These are phyloP conservation scores for Amanita polypyramis DNA, from an alignment of 768 basidiomycete genomes.

Conservation along the genomic window DNA sequence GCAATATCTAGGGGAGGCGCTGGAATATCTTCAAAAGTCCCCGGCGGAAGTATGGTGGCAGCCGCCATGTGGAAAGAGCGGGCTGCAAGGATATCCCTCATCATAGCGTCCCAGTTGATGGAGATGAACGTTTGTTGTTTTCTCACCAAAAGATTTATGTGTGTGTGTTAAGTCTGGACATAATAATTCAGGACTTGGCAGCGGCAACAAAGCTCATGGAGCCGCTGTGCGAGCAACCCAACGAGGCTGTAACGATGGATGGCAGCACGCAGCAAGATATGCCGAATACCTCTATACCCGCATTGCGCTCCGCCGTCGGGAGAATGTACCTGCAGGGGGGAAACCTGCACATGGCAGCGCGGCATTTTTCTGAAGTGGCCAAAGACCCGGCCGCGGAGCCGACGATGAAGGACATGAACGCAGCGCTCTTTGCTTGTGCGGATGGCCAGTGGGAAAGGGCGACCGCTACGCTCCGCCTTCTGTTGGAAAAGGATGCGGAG, in stretches of 20 bases:
- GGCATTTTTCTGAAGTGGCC: slow-evolving; percentile 45
- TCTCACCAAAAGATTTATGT: neutral
- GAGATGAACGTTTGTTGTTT: slow-evolving; percentile 65
- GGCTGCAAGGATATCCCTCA: slow-evolving; percentile 61
- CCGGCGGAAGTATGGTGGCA: slow-evolving; percentile 19
- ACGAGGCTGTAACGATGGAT: neutral
- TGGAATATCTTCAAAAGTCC: neutral
- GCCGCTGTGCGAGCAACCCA: slow-evolving; percentile 45
- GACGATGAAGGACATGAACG: slow-evolving; percentile 48
- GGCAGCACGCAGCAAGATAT: neutral
- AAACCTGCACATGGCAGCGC: slow-evolving; percentile 44
- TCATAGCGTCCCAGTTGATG: slow-evolving; percentile 71
- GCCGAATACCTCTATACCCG: slow-evolving; percentile 28
- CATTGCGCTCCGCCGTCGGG: slow-evolving; percentile 59
- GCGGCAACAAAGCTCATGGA: slow-evolving; percentile 61
- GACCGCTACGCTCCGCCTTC: slow-evolving; percentile 27
- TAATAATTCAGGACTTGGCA: slow-evolving; percentile 44
- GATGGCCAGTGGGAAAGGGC: slow-evolving; percentile 62
- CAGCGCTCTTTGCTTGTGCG: slow-evolving; percentile 53
- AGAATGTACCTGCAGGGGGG: slow-evolving; percentile 71
- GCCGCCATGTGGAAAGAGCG: slow-evolving; percentile 79
- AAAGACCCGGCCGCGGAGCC: slow-evolving; percentile 32
- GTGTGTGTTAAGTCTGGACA: neutral
- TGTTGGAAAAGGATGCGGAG: slow-evolving; percentile 44
- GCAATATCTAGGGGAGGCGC: neutral